These are phyloP conservation scores for Fusarium begoniae DNA, from an alignment of 2,329 filamentous ascomycete species.

Conservation along the genomic window DNA sequence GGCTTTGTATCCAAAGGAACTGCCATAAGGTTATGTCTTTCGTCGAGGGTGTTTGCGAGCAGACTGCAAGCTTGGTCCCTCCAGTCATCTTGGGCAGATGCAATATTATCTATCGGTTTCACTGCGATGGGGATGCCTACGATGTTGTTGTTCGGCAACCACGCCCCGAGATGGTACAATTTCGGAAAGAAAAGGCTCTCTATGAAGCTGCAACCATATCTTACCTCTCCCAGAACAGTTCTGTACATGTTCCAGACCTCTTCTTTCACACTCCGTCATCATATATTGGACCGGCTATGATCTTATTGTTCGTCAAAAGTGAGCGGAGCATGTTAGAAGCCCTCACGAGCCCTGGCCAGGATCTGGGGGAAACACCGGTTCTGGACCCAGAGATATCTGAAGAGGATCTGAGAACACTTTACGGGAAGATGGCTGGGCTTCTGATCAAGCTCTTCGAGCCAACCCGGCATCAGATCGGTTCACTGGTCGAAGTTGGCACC, in stretches of 20 bases:
- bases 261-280: not conserved
- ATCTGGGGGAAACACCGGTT: not conserved
- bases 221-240: not conserved
- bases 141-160: conserved; percentile 4
- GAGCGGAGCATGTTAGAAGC: not conserved
- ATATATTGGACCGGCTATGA: not conserved
- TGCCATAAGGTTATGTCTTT: not conserved
- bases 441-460: conserved; percentile 50
- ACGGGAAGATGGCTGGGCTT: not conserved
- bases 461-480: conserved; percentile 51
- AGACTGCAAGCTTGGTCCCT: not conserved
- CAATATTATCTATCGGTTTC: conserved; percentile 8
- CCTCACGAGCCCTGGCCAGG: not conserved
- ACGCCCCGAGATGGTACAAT: not conserved
- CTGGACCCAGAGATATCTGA: not conserved
- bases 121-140: not conserved
- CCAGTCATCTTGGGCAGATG: conserved; percentile 1
- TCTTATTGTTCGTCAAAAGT: not conserved
- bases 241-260: not conserved
- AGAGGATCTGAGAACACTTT: not conserved
- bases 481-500: conserved; percentile 41
- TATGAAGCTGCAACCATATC: conserved; percentile 2
- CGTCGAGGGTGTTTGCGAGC: not conserved
- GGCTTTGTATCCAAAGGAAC: not conserved
- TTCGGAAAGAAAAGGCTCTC: conserved; percentile 1